A percentile compares a stretch with the other conserved stretches of the same genome.
Conservation (phyloP, 805 yeast species). For the Cyberlindnera galapagoensis region DNA sequence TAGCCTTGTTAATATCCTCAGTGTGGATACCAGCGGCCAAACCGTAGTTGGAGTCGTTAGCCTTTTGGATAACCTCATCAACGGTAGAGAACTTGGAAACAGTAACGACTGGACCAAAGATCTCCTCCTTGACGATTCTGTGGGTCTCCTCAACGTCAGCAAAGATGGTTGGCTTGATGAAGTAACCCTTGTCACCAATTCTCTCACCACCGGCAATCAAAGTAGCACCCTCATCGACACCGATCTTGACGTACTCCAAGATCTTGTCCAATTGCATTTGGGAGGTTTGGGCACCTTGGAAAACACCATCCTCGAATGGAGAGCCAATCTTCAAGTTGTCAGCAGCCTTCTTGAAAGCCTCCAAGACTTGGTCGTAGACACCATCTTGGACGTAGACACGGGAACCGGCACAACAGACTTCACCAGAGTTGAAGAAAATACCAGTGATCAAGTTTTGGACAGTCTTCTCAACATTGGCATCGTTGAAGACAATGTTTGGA, state of each 20-base stretch:
- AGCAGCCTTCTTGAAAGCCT: constrained; percentile 48
- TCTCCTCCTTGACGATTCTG: constrained; percentile 70
- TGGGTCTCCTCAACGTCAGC: constrained; percentile 62
- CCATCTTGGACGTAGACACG: constrained; percentile 84
- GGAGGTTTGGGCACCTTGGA: constrained; percentile 93
- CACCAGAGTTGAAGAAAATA: constrained; percentile 92
- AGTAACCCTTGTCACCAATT: constrained; percentile 56
- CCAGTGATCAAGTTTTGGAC: constrained; percentile 72
- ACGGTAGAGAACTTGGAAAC: constrained; percentile 73
- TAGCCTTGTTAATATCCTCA: constrained; percentile 62
- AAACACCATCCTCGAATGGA: constrained; percentile 71
- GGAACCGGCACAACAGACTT: constrained; percentile 93
- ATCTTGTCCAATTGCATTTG: constrained; percentile 73
- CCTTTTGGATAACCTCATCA: constrained; percentile 72
- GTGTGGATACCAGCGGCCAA: constrained; percentile 91
- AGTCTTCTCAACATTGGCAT: constrained; percentile 73
- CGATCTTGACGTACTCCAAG: constrained; percentile 67
- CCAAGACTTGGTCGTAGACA: constrained; percentile 70
- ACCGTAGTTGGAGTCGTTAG: constrained; percentile 82
- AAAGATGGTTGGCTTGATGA: constrained; percentile 66
- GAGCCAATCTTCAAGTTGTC: constrained; percentile 64
- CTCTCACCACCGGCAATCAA: constrained; percentile 66
- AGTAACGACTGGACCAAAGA: constrained; percentile 89
- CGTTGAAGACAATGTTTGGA: constrained; percentile 83
- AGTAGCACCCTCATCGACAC: constrained; percentile 79